phyloP scores from a whole-genome alignment of 2,329 filamentous ascomycete species.

The Xylaria sp. region DNA sequence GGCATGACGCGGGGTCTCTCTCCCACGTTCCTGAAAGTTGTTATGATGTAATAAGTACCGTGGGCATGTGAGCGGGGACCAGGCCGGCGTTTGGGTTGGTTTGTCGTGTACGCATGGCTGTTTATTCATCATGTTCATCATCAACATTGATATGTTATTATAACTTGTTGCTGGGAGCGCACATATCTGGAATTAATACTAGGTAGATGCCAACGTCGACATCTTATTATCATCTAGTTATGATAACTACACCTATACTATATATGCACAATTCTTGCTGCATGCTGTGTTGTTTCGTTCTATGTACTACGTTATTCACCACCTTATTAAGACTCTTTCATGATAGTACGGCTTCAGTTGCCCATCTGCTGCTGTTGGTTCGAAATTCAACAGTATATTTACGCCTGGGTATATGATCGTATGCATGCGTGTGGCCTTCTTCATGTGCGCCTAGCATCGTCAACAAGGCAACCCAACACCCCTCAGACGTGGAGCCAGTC shows the following conservation, averaged over 20 bases:
- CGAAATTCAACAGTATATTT: too few species aligned
- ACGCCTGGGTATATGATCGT: too few species aligned
- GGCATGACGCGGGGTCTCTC: background rate
- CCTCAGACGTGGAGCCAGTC: background rate
- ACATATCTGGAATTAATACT: constrained; percentile 5
- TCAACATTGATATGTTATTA: constrained; percentile 2
- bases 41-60: constrained; percentile 22
- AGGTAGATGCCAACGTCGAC: background rate
- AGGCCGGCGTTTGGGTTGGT: constrained; percentile 4
- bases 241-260: background rate
- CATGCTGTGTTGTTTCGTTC: background rate
- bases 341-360: background rate
- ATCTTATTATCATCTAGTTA: background rate
- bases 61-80: constrained; percentile 1
- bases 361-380: background rate
- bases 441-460: background rate
- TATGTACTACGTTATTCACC: background rate
- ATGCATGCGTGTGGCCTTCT: background rate
- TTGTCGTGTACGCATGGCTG: background rate
- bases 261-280: background rate
- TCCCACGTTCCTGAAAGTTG: background rate
- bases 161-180: background rate
- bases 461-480: background rate
- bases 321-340: background rate
- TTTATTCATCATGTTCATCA: background rate